Percentiles rank a stretch among this genome's conserved stretches.
phyloP scores from a whole-genome alignment of 177 flowering plant genomes.

The Tripterygium wilfordii region DNA sequence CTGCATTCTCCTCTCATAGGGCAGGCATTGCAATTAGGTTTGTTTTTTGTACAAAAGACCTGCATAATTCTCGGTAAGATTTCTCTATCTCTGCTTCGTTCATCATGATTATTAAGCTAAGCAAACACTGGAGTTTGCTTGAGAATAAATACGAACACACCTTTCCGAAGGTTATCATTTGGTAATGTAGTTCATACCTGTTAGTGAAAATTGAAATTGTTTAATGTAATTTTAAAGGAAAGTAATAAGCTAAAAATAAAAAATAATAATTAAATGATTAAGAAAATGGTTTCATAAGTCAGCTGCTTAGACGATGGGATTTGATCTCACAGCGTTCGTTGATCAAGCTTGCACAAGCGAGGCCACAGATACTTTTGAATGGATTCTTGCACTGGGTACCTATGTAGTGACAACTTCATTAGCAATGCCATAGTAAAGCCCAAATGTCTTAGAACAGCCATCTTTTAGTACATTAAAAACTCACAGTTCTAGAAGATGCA shows the following conservation, averaged over 20 bases:
- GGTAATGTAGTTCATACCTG: slow-evolving; percentile 94
- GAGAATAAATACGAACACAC: slow-evolving; percentile 23
- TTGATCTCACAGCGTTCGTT: slow-evolving; percentile 54
- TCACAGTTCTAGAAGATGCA: slow-evolving; percentile 90
- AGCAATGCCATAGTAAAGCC: not conserved
- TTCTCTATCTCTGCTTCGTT: not conserved
- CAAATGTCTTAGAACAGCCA: not conserved
- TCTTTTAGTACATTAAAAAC: slow-evolving; percentile 10
- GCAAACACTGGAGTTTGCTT: not conserved
- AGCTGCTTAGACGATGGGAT: not conserved
- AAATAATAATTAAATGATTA: not conserved
- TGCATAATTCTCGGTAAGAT: slow-evolving; percentile 11
- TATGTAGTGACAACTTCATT: slow-evolving; percentile 19
- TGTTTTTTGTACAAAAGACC: slow-evolving; percentile 49
- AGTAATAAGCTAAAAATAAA: too few relatives aligned
- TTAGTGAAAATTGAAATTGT: not conserved
- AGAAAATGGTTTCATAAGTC: not conserved
- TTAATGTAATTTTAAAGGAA: not conserved
- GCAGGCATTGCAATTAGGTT: slow-evolving; percentile 56
- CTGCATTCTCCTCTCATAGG: slow-evolving; percentile 60
- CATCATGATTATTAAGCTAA: too few relatives aligned
- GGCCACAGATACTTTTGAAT: slow-evolving; percentile 95
- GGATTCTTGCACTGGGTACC: slow-evolving; percentile 84
- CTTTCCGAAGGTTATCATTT: slow-evolving; percentile 98
- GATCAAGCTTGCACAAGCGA: slow-evolving; percentile 77